Conservation (phyloP, 106 monocot genomes). For the Agapanthus africanus region DNA sequence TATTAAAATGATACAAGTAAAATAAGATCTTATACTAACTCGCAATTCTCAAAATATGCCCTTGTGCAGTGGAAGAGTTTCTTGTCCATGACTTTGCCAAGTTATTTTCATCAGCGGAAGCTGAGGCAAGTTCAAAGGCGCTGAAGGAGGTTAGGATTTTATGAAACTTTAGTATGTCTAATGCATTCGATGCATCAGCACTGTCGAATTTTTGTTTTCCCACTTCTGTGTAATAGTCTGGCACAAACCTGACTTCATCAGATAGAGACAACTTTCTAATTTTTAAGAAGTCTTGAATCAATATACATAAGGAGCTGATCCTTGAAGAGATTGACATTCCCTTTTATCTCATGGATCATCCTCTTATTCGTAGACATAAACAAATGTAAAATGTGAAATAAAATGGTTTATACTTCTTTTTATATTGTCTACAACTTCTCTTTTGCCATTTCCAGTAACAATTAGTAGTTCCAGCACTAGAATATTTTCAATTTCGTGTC, state of each 20-base stretch:
- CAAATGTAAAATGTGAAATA: background rate
- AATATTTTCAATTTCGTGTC: background rate
- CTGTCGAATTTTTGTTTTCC: background rate
- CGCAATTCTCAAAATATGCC: background rate
- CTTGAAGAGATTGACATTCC: background rate
- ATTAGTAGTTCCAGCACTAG: background rate
- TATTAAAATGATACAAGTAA: background rate
- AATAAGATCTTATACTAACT: background rate
- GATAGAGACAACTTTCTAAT: background rate
- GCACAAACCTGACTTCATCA: background rate
- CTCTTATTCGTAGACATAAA: background rate
- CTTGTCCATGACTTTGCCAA: constrained; percentile 10
- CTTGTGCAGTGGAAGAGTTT: constrained; percentile 13
- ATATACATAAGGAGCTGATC: background rate
- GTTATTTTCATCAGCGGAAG: constrained; percentile 6
- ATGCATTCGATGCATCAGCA: background rate
- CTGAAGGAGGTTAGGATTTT: constrained; percentile 1
- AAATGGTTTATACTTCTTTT: background rate
- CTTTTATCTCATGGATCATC: background rate
- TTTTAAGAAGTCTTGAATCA: background rate
- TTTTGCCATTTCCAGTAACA: background rate
- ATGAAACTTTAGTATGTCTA: background rate
- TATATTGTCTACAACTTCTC: background rate
- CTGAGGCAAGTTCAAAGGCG: background rate
- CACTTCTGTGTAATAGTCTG: background rate